Evolutionary conservation across 257 asterid species (phyloP).

Genomic region (Lithospermum erythrorhizon): DNA sequence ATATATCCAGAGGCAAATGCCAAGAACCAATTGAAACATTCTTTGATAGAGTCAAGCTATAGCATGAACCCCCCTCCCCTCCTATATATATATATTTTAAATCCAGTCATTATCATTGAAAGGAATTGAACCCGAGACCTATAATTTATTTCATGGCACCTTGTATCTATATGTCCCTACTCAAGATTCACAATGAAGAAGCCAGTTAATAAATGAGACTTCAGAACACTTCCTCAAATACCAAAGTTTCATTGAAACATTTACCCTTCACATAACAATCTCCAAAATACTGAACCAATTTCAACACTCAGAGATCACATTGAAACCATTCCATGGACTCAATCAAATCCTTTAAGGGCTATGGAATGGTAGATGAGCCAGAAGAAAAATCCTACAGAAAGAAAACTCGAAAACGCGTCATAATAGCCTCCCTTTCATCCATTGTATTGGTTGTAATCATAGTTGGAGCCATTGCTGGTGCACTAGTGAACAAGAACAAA

Average conservation of each 20-base stretch:
- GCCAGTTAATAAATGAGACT: background rate
- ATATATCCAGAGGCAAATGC: background rate
- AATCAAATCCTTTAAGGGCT: slow-evolving; percentile 52
- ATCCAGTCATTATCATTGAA: too few species aligned
- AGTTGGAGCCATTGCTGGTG: slow-evolving; percentile 50
- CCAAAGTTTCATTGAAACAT: background rate
- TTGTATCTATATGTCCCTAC: too few species aligned
- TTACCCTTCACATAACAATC: background rate
- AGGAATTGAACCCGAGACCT: too few species aligned
- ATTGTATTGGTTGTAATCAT: slow-evolving; percentile 28
- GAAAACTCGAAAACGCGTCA: slow-evolving; percentile 48
- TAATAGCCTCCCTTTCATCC: slow-evolving; percentile 34
- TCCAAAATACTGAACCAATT: background rate
- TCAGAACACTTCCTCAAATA: background rate
- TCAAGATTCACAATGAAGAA: background rate
- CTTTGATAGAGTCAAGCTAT: background rate
- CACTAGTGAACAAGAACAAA: slow-evolving; percentile 28
- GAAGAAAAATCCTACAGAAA: slow-evolving; percentile 39
- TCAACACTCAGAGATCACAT: background rate
- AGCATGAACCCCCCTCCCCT: too few species aligned
- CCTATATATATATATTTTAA: too few species aligned
- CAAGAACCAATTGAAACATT: background rate
- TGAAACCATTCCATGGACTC: slow-evolving; percentile 31
- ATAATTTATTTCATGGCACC: too few species aligned
- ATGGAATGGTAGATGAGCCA: slow-evolving; percentile 48